These are phyloP conservation scores for Heliocybe sulcata DNA, from an alignment of 1,284 basidiomycete genomes.

Conservation along the genomic window DNA sequence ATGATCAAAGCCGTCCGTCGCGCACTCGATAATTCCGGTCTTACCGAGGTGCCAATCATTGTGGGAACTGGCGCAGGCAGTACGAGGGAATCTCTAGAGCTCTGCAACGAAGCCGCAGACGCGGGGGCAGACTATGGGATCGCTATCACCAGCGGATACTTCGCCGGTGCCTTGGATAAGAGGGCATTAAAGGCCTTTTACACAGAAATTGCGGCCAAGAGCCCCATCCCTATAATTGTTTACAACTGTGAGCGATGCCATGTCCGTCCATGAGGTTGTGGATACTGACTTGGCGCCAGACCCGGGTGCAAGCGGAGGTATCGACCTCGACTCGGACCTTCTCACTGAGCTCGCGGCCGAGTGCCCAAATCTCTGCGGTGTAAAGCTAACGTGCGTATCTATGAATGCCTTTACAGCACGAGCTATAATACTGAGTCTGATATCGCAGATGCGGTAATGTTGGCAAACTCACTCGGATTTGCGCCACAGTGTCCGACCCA, in stretches of 20 bases:
- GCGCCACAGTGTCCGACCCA: conserved; percentile 54
- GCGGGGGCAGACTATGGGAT: conserved; percentile 84
- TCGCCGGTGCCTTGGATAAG: conserved; percentile 66
- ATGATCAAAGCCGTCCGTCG: conserved; percentile 69
- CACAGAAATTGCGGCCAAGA: conserved; percentile 67
- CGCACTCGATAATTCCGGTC: conserved; percentile 62
- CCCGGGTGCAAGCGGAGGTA: conserved; percentile 77
- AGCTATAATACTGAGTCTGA: not conserved
- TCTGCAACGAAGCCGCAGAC: conserved; percentile 66
- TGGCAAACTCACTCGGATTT: conserved; percentile 83
- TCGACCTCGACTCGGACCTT: conserved; percentile 83
- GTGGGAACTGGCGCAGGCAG: conserved; percentile 79
- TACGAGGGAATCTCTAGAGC: conserved; percentile 73
- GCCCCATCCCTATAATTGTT: conserved; percentile 82
- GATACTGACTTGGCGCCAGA: conserved; percentile 30
- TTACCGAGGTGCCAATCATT: conserved; percentile 61
- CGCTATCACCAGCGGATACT: conserved; percentile 84
- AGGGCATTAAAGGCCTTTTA: conserved; percentile 76
- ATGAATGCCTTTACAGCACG: not conserved
- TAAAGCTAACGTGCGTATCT: conserved; percentile 74
- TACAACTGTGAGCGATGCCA: conserved; percentile 70
- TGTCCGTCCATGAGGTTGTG: not conserved
- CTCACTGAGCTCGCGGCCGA: conserved; percentile 73
- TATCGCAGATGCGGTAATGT: conserved; percentile 76
- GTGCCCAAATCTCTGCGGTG: conserved; percentile 70